Percentiles rank a stretch among this genome's conserved stretches.
Conservation (phyloP, 1,284 basidiomycete species). For the Papiliotrema fonsecae region DNA sequence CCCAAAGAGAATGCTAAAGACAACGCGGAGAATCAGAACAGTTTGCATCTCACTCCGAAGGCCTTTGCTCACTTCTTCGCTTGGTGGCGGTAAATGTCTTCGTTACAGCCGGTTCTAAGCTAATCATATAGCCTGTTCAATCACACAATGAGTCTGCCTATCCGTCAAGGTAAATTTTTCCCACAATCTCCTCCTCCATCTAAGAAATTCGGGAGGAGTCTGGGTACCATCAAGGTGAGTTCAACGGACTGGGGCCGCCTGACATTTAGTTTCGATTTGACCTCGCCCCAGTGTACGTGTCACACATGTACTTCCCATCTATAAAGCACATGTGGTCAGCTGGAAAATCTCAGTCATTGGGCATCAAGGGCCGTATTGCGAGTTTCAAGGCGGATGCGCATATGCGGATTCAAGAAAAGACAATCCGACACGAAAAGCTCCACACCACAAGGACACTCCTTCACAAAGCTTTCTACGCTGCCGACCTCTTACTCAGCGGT, state of each 20-base stretch:
- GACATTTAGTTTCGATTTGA: conserved; percentile 63
- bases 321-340: conserved; percentile 68
- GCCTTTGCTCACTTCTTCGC: conserved; percentile 86
- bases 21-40: conserved; percentile 56
- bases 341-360: conserved; percentile 67
- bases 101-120: too few species aligned
- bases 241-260: neutral
- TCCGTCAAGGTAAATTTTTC: conserved; percentile 79
- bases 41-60: conserved; percentile 80
- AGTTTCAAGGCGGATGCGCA: conserved; percentile 87
- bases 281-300: conserved; percentile 73
- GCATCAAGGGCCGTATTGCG: conserved; percentile 74
- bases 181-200: conserved; percentile 66
- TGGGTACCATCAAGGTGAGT: conserved; percentile 75
- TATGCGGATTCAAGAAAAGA: conserved; percentile 77
- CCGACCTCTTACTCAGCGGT: conserved; percentile 74
- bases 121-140: conserved; percentile 61
- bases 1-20: conserved; percentile 11
- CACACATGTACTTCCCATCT: conserved; percentile 82
- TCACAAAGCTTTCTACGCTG: conserved; percentile 89
- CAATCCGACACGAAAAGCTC: conserved; percentile 15
- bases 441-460: conserved; percentile 26
- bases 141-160: conserved; percentile 71
- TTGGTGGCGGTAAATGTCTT: conserved; percentile 62
- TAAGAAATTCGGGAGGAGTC: conserved; percentile 81